Percentiles rank a stretch among this genome's conserved stretches.
These are phyloP conservation scores for Pharus latifolius DNA, from an alignment of 176 grass and related monocot genomes.

Conservation along the genomic window DNA sequence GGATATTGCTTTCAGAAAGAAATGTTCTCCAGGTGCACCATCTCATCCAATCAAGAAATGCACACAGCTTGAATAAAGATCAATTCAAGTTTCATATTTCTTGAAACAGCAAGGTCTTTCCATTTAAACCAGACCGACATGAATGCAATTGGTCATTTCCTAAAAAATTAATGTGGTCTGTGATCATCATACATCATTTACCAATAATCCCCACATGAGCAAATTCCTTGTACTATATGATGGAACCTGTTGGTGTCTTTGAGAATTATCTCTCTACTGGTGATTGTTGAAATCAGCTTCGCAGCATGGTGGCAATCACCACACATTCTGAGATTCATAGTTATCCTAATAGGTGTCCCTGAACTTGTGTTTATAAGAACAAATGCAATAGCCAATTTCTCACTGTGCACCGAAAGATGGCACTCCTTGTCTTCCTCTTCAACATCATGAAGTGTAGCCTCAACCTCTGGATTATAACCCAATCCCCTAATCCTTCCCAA, in stretches of 20 bases:
- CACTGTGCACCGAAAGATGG: slow-evolving; percentile 73
- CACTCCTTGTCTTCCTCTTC: slow-evolving; percentile 78
- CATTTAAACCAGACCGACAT: not conserved
- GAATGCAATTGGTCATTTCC: no score
- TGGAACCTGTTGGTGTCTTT: slow-evolving; percentile 67
- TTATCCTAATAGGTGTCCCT: slow-evolving; percentile 47
- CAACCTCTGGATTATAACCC: slow-evolving; percentile 52
- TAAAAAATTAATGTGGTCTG: not conserved
- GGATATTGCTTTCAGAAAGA: not conserved
- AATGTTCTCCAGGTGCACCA: not conserved
- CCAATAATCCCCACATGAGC: slow-evolving; percentile 70
- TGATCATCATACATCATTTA: slow-evolving; percentile 23
- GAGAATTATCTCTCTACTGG: slow-evolving; percentile 53
- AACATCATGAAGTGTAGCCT: slow-evolving; percentile 65
- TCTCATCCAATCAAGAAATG: slow-evolving; percentile 8
- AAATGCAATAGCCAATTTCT: slow-evolving; percentile 71
- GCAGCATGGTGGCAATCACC: slow-evolving; percentile 59
- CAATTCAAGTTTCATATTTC: slow-evolving; percentile 4
- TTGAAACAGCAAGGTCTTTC: not conserved
- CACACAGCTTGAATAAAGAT: not conserved
- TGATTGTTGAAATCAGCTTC: slow-evolving; percentile 53
- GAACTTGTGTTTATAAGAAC: slow-evolving; percentile 51
- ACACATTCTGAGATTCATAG: slow-evolving; percentile 68
- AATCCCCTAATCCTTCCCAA: slow-evolving; percentile 60
- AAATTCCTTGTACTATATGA: slow-evolving; percentile 52